Evolutionary conservation across 345 rosid species (phyloP).

Genomic region (Leavenworthia alabamica): DNA sequence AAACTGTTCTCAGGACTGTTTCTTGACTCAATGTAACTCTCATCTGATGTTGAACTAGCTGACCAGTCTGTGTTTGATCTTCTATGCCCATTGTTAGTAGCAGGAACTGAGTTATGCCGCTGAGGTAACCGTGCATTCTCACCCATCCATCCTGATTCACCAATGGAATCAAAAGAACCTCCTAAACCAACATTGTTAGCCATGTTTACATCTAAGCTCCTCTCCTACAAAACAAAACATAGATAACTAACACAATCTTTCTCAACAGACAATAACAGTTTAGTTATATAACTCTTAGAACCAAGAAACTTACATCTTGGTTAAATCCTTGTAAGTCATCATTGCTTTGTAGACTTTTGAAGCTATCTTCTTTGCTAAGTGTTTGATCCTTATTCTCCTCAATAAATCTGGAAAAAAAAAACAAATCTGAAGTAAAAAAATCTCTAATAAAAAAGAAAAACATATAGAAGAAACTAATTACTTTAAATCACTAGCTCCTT

Average conservation of each 20-base stretch:
- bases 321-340: conserved; percentile 35
- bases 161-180: conserved; percentile 42
- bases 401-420: conserved; percentile 34
- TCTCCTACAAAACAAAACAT: conserved; percentile 41
- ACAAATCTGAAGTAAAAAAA: neutral
- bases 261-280: conserved; percentile 1
- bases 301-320: conserved; percentile 44
- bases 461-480: conserved; percentile 9
- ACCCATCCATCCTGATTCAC: conserved; percentile 34
- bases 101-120: conserved; percentile 49
- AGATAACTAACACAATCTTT: neutral
- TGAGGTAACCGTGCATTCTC: conserved; percentile 26
- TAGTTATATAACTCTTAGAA: conserved; percentile 12
- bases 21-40: conserved; percentile 56
- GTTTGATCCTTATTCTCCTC: conserved; percentile 45
- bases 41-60: conserved; percentile 74
- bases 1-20: conserved; percentile 50
- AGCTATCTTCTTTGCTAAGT: conserved; percentile 40
- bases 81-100: conserved; percentile 34
- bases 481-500: conserved; percentile 51
- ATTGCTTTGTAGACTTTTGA: conserved; percentile 46
- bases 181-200: conserved; percentile 27
- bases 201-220: conserved; percentile 16
- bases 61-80: conserved; percentile 96
- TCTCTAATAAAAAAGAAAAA: conserved; percentile 7